Evolutionary conservation across 2,329 filamentous ascomycete genomes (phyloP), one percentile per base, ranked within the genome.

Genomic region (Cryphonectria nitschkei): DNA sequence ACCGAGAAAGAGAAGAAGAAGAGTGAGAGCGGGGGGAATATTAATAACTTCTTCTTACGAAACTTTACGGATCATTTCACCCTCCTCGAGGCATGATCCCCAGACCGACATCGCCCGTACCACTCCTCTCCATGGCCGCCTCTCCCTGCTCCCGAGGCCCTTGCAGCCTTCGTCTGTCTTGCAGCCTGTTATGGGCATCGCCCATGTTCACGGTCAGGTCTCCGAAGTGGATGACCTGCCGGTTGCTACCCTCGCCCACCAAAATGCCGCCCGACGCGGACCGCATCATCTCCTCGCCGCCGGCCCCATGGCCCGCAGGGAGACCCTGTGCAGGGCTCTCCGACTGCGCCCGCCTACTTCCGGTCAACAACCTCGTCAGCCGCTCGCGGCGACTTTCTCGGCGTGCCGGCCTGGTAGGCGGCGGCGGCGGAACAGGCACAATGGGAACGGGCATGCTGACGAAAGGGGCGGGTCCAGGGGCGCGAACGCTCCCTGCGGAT

Each of bases 261-360:
- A 67, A 62, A 37, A 78, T 75, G 22, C 76, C 77, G 6, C 74
- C 74, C 1, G 75, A 76, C 9, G 66, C 72, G 5, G 69, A 73
- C 39, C 73, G 70, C 13, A 65, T 72, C 75, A 78, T 76, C 11
- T 74, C 74, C 73, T 77, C 75, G 3, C 72, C 72, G 19, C 32
- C 32, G 32, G 66, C 26, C 26, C n/a, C 34, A 26, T 34, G 19
- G 34, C 46, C 37, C 16, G 46, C 58, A 16, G 43, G 43, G 26
- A 43, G 54, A 11, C 26, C 54, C 2, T 52, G 60, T 34, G 11
- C 54, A 5, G 71, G 68, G 43, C 60, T 61, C 39, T 65, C 60
- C 19, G 71, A 68, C 62, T 72, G 68, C 22, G 71, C 46, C 43
- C 71, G 65, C 34, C 52, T 60, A 6, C 56, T 61, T 9, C 52